phyloP scores from a whole-genome alignment of 2,329 filamentous ascomycete genomes.

The Fusarium camptoceras region DNA sequence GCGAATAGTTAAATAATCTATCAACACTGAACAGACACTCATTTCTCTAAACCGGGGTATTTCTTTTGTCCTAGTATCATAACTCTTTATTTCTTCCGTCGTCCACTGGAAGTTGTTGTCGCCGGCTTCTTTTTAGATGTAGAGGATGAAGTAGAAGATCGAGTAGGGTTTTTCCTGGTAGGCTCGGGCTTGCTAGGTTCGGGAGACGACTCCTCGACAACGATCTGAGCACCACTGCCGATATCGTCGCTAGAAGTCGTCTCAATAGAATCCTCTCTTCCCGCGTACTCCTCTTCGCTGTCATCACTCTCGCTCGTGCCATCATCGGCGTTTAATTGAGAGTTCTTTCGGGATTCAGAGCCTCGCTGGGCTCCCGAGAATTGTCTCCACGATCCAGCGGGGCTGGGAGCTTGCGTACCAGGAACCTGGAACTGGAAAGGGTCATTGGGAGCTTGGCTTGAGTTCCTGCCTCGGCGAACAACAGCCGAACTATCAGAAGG shows the following conservation, averaged over 20 bases:
- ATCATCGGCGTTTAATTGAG: conserved; percentile 48
- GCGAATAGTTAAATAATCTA: conserved; percentile 24
- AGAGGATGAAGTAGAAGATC: conserved; percentile 45
- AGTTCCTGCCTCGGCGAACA: conserved; percentile 50
- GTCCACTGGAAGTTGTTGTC: conserved; percentile 41
- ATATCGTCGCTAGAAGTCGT: conserved; percentile 54
- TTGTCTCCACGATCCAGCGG: conserved; percentile 53
- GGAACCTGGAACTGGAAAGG: conserved; percentile 66
- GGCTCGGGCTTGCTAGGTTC: conserved; percentile 44
- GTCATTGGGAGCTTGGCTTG: conserved; percentile 51
- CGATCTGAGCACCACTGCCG: conserved; percentile 52
- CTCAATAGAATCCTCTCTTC: conserved; percentile 47
- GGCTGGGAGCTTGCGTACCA: conserved; percentile 55
- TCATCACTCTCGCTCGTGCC: conserved; percentile 52
- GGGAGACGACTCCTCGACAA: conserved; percentile 50
- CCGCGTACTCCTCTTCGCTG: conserved; percentile 46
- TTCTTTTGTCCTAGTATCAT: conserved; percentile 24
- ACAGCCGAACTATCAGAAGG: conserved; percentile 57
- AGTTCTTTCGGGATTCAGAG: conserved; percentile 44
- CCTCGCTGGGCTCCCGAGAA: conserved; percentile 50
- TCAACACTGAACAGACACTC: conserved; percentile 26
- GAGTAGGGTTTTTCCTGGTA: conserved; percentile 55
- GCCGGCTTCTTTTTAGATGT: conserved; percentile 56
- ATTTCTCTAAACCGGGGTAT: conserved; percentile 7
- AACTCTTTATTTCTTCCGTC: conserved; percentile 52